Evolutionary conservation across 1,284 basidiomycete genomes (phyloP), one percentile per base, ranked within the genome.

Genomic region (Ustilago nuda): DNA sequence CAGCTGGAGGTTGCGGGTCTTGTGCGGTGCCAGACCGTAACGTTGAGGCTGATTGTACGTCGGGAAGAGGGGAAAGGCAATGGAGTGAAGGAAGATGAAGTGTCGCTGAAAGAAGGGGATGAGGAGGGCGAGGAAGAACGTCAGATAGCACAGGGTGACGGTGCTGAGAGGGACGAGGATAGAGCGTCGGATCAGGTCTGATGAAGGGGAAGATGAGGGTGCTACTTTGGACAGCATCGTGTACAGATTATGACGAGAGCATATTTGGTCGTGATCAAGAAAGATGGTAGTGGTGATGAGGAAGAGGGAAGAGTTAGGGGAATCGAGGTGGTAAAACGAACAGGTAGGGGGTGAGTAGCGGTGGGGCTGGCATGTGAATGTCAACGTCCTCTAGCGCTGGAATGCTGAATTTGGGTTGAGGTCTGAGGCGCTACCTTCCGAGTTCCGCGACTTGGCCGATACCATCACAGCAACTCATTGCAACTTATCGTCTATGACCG

Each of bases 1-100:
- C 5, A 97, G 86, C 57, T 89, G 86, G 30, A 95, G 82, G 79
- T 95, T 93, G 45, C 91, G 87, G 0, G 93, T 91, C 83, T 94
- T 95, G 78, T 90, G 91, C 1, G 93, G 93, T 92, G 80, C 79
- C 35, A 77, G 45, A 0, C 74, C 72, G 37, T 78, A 80, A 8
- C 56, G 45, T 4, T 59, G 36, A 7, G 76, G 78, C 11, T 51
- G 27, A n/a, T 33, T 2, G 51, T 67, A 75, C 5, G 67, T 43
- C 8, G 75, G 64, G 41, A 61, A 66, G 66, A 81, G 71, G 7
- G 79, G 79, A 27, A 72, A 81, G 2, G 62, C 65, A 51, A 81
- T 57, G 2, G 68, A 30, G 61, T 81, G 79, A 11, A 79, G 64
- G 39, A 79, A 81, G 61, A 81, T 68, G 35, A 79, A 76, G 19